A percentile compares a stretch with the other conserved stretches of the same genome.
Evolutionary conservation across 2,329 filamentous ascomycete genomes (phyloP).

Genomic region (Colletotrichum camelliae): DNA sequence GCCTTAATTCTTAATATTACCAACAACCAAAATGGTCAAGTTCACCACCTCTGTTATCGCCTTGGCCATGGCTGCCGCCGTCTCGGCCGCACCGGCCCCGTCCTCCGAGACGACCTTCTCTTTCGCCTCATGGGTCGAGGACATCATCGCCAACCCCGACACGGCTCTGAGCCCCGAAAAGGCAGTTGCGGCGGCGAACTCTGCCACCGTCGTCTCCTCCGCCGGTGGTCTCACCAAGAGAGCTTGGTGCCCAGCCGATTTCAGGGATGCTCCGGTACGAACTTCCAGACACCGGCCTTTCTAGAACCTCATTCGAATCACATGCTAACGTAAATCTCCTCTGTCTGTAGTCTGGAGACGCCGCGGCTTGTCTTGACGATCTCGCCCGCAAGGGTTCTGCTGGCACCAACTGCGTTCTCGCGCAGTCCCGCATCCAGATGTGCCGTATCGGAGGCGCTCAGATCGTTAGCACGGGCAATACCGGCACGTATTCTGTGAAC

Average conservation of each 20-base stretch:
- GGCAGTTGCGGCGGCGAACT: background rate
- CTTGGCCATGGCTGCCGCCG: background rate
- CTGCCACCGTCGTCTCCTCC: background rate
- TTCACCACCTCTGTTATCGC: background rate
- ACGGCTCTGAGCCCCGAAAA: background rate
- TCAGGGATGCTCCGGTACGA: background rate
- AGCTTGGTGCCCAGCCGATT: background rate
- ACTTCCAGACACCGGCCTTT: too few relatives aligned
- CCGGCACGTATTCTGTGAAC: background rate
- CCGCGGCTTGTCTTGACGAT: background rate
- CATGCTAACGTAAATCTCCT: background rate
- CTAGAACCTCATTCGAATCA: too few relatives aligned
- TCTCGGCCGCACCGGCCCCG: background rate
- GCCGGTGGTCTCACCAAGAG: background rate
- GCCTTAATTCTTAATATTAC: too few relatives aligned
- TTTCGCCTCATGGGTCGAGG: conserved; percentile 2
- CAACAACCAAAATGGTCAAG: background rate
- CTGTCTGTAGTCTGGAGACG: background rate
- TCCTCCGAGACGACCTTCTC: conserved; percentile 1
- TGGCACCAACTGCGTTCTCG: background rate
- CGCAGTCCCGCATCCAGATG: background rate
- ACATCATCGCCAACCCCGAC: conserved; percentile 3
- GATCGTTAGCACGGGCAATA: fast-evolving
- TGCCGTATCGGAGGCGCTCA: background rate
- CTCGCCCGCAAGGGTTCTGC: background rate